Conservation (phyloP, 1,139 yeast species). For the Trichomonascaceae sp. region DNA sequence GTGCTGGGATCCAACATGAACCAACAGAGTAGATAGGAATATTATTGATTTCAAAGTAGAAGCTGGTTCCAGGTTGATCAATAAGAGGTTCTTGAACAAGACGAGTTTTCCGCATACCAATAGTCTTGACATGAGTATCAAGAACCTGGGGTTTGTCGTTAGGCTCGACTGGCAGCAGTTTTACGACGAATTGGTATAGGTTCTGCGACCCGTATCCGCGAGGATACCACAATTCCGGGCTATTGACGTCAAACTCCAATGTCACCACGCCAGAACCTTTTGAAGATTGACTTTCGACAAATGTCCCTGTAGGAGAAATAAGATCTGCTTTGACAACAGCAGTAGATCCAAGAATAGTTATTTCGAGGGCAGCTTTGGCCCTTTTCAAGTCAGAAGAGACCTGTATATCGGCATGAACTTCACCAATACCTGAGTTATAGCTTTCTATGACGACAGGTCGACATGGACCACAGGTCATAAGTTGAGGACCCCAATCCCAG, state of each 20-base stretch:
- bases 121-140: slow-evolving; percentile 12
- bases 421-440: slow-evolving; percentile 22
- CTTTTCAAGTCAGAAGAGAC: slow-evolving; percentile 22
- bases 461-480: slow-evolving; percentile 45
- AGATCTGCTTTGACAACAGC: slow-evolving; percentile 15
- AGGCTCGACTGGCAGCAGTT: slow-evolving; percentile 13
- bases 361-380: slow-evolving; percentile 17
- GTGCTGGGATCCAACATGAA: slow-evolving; percentile 47
- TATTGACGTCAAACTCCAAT: slow-evolving; percentile 14
- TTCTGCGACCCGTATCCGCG: slow-evolving; percentile 36
- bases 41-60: slow-evolving; percentile 40
- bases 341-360: slow-evolving; percentile 11
- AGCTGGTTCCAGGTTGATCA: slow-evolving; percentile 35
- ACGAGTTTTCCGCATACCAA: slow-evolving; percentile 38
- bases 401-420: slow-evolving; percentile 21
- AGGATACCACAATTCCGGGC: slow-evolving; percentile 42
- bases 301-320: slow-evolving; percentile 15
- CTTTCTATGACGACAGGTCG: slow-evolving; percentile 36
- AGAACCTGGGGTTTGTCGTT: slow-evolving; percentile 3
- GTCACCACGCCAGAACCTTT: slow-evolving; percentile 5
- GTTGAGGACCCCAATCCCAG: slow-evolving; percentile 55
- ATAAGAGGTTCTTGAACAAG: slow-evolving; percentile 36
- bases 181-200: slow-evolving; percentile 29
- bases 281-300: slow-evolving; percentile 6
- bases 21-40: slow-evolving; percentile 38